phyloP scores from a whole-genome alignment of 2,329 filamentous ascomycete genomes.

The Daldinia sp. region DNA sequence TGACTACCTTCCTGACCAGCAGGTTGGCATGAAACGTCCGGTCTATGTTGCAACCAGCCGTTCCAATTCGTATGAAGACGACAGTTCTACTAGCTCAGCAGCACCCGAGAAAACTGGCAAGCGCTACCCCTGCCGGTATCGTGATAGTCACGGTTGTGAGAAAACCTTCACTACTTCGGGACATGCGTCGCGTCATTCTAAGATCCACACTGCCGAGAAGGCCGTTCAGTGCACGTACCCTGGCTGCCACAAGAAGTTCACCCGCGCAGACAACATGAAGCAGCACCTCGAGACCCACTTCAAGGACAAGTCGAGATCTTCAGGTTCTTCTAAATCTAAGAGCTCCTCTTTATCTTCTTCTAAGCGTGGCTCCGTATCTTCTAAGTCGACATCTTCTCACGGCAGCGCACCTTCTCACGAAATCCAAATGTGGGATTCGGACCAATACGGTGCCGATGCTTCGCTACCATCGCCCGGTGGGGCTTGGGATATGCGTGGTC shows the following conservation, averaged over 20 bases:
- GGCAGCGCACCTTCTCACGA: slow-evolving; percentile 46
- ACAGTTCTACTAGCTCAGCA: slow-evolving; percentile 53
- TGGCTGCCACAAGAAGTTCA: slow-evolving; percentile 82
- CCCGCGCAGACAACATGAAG: slow-evolving; percentile 87
- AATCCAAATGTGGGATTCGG: slow-evolving; percentile 53
- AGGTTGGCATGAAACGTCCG: slow-evolving; percentile 51
- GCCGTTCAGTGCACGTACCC: slow-evolving; percentile 72
- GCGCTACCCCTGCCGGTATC: slow-evolving; percentile 78
- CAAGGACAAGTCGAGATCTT: slow-evolving; percentile 64
- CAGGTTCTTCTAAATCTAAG: slow-evolving; percentile 49
- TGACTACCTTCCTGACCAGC: slow-evolving; percentile 46
- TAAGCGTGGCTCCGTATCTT: slow-evolving; percentile 45
- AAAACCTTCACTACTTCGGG: slow-evolving; percentile 87
- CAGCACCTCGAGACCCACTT: slow-evolving; percentile 82
- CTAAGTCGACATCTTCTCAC: slow-evolving; percentile 46
- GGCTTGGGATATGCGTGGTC: slow-evolving; percentile 58
- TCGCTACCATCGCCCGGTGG: slow-evolving; percentile 50
- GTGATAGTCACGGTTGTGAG: slow-evolving; percentile 74
- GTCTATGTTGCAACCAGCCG: slow-evolving; percentile 55
- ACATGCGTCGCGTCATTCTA: slow-evolving; percentile 84
- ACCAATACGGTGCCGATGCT: slow-evolving; percentile 49
- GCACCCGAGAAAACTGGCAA: slow-evolving; percentile 62
- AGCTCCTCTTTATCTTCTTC: slow-evolving; percentile 40
- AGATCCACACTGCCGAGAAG: slow-evolving; percentile 85
- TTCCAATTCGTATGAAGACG: slow-evolving; percentile 62